Evolutionary conservation across 1,284 basidiomycete genomes (phyloP).

Genomic region (Pisolithus thermaeus): DNA sequence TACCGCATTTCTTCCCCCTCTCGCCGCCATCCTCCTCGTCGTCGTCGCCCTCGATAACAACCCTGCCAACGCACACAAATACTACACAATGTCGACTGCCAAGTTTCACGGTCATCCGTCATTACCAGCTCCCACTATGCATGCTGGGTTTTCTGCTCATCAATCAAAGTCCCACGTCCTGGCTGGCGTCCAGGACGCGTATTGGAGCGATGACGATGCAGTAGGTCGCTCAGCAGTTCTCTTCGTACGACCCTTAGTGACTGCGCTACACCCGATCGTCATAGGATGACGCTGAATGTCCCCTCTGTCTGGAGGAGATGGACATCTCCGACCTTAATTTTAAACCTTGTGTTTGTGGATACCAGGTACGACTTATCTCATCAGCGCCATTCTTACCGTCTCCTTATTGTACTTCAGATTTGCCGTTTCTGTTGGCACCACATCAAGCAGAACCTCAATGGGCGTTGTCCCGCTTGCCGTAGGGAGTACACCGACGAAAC

Average conservation of each 20-base stretch:
- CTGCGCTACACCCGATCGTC: slow-evolving; percentile 14
- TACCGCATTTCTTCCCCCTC: slow-evolving; percentile 9
- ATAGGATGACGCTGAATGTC: slow-evolving; percentile 96
- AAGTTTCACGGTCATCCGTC: slow-evolving; percentile 49
- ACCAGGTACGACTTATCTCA: slow-evolving; percentile 63
- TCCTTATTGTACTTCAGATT: slow-evolving; percentile 53
- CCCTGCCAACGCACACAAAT: not conserved
- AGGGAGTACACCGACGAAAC: slow-evolving; percentile 90
- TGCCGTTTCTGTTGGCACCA: slow-evolving; percentile 99
- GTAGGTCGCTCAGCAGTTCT: slow-evolving; percentile 33
- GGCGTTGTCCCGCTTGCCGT: slow-evolving; percentile 95
- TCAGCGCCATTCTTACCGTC: slow-evolving; percentile 12
- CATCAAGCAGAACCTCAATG: slow-evolving; percentile 94
- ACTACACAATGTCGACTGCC: slow-evolving; percentile 38
- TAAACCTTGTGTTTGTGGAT: slow-evolving; percentile 98
- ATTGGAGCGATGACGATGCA: slow-evolving; percentile 94
- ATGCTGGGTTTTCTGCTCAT: slow-evolving; percentile 59
- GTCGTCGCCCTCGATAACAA: slow-evolving; percentile 11
- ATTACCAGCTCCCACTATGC: slow-evolving; percentile 65
- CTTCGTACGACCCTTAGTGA: slow-evolving; percentile 8
- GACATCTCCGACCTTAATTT: slow-evolving; percentile 99
- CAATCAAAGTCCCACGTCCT: slow-evolving; percentile 81
- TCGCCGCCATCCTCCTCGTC: not conserved
- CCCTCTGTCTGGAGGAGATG: slow-evolving; percentile 98
- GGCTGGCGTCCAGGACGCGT: slow-evolving; percentile 92